Percentiles rank a stretch among this genome's conserved stretches.
Evolutionary conservation across 371 early-diverging fungal species (phyloP).

Genomic region (Funneliformis caledonium): DNA sequence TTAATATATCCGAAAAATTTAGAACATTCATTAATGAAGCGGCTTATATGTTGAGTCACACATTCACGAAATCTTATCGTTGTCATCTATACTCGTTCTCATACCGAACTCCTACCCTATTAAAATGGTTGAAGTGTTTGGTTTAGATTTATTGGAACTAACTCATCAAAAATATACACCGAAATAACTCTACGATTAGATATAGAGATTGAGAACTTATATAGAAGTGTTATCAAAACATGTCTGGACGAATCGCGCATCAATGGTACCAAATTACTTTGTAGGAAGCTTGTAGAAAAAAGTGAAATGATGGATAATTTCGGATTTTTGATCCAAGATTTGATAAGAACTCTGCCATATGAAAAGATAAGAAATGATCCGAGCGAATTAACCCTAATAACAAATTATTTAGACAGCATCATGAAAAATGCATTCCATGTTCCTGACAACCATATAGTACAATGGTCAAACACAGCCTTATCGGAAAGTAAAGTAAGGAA

Average conservation of each 20-base stretch:
- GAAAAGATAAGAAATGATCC: constrained; percentile 2
- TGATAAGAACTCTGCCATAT: constrained; percentile 2
- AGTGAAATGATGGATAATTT: not conserved
- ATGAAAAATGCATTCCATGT: constrained; percentile 14
- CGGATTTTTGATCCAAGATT: constrained; percentile 13
- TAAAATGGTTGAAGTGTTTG: constrained; percentile 16
- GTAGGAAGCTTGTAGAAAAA: not conserved
- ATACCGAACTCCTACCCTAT: constrained; percentile 16
- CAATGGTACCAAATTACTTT: not conserved
- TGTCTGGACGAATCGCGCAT: not conserved
- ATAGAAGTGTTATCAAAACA: not conserved
- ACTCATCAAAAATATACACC: not conserved
- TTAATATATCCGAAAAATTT: not conserved
- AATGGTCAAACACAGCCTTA: constrained; percentile 26
- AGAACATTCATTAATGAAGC: not conserved
- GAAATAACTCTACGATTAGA: not conserved
- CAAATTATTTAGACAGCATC: constrained; percentile 12
- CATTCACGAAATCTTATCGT: constrained; percentile 26
- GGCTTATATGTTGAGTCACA: constrained; percentile 29
- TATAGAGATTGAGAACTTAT: constrained; percentile 2
- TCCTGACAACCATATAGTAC: constrained; percentile 20
- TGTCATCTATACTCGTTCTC: constrained; percentile 25
- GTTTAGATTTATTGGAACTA: not conserved
- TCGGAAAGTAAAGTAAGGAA: constrained; percentile 26
- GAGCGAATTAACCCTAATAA: constrained; percentile 8